Evolutionary conservation across 768 basidiomycete genomes (phyloP).

Genomic region (Trametes coccinea): DNA sequence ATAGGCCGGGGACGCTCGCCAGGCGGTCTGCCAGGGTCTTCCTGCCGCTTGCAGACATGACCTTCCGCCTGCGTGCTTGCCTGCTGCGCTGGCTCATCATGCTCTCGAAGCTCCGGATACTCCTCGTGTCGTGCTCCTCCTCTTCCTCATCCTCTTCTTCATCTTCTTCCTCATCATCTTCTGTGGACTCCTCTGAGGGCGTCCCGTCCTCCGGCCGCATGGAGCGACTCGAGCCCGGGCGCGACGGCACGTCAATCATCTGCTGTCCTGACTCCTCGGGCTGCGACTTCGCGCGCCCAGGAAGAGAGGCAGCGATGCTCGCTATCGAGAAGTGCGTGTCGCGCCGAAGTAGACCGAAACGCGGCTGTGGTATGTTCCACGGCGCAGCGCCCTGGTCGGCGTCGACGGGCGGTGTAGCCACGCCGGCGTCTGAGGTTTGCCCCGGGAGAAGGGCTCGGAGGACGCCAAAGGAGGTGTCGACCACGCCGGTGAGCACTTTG

Average conservation of each 20-base stretch:
- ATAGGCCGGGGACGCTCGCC: slow-evolving; percentile 67
- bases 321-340: slow-evolving; percentile 85
- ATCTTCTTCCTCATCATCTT: slow-evolving; percentile 43
- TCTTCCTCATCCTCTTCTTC: slow-evolving; percentile 42
- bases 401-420: slow-evolving; percentile 24
- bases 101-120: slow-evolving; percentile 84
- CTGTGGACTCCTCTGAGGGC: slow-evolving; percentile 30
- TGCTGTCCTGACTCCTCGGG: slow-evolving; percentile 48
- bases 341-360: slow-evolving; percentile 66
- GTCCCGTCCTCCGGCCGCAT: slow-evolving; percentile 29
- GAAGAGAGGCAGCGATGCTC: slow-evolving; percentile 65
- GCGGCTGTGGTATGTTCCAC: slow-evolving; percentile 49
- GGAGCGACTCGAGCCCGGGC: slow-evolving; percentile 51
- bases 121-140: slow-evolving; percentile 59
- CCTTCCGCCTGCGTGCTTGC: slow-evolving; percentile 30
- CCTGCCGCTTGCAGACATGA: slow-evolving; percentile 38
- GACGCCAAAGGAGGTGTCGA: slow-evolving; percentile 89
- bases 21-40: slow-evolving; percentile 82
- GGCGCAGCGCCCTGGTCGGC: slow-evolving; percentile 35
- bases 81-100: slow-evolving; percentile 64
- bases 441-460: slow-evolving; percentile 73
- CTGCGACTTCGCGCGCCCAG: slow-evolving; percentile 42
- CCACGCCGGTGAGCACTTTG: slow-evolving; percentile 77
- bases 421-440: slow-evolving; percentile 26
- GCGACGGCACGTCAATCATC: slow-evolving; percentile 55